A percentile compares a stretch with the other conserved stretches of the same genome.
Evolutionary conservation across 352 stramenopile species (phyloP).

Genomic region (Blastocystis sp.): DNA sequence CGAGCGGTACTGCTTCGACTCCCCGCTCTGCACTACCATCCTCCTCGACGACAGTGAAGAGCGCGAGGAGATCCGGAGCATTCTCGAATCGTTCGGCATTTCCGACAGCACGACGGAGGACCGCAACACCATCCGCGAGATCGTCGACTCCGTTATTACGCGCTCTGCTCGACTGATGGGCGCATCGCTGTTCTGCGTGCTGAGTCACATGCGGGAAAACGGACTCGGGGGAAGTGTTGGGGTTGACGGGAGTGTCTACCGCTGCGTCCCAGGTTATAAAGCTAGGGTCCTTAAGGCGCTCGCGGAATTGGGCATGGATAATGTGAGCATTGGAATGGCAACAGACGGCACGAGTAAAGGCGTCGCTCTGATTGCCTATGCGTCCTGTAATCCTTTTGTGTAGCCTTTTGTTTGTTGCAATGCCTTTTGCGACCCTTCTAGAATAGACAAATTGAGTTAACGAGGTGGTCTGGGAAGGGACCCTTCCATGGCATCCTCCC

Average conservation of each 20-base stretch:
- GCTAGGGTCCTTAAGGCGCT: slow-evolving; percentile 65
- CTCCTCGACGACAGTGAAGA: slow-evolving; percentile 50
- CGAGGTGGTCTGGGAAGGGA: too few relatives aligned
- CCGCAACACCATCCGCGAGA: slow-evolving; percentile 69
- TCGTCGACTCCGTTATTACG: slow-evolving; percentile 71
- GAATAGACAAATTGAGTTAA: too few relatives aligned
- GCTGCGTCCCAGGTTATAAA: slow-evolving; percentile 71
- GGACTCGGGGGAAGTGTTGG: slow-evolving; percentile 69
- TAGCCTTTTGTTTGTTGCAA: not conserved
- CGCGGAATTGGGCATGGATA: slow-evolving; percentile 64
- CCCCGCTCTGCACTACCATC: slow-evolving; percentile 43
- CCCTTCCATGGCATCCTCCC: too few relatives aligned
- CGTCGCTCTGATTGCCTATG: slow-evolving; percentile 70
- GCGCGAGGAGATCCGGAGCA: not conserved
- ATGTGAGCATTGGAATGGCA: slow-evolving; percentile 68
- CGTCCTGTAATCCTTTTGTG: slow-evolving; percentile 12
- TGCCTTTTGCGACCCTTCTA: not conserved
- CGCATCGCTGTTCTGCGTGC: slow-evolving; percentile 70
- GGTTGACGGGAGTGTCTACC: slow-evolving; percentile 73
- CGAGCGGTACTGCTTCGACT: slow-evolving; percentile 31
- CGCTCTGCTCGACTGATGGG: slow-evolving; percentile 71
- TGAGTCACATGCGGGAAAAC: slow-evolving; percentile 69
- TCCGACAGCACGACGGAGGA: slow-evolving; percentile 66
- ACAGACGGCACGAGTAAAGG: slow-evolving; percentile 70
- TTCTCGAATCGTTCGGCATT: slow-evolving; percentile 38